Evolutionary conservation across 257 asterid genomes (phyloP).

Genomic region (Eucommia ulmoides): DNA sequence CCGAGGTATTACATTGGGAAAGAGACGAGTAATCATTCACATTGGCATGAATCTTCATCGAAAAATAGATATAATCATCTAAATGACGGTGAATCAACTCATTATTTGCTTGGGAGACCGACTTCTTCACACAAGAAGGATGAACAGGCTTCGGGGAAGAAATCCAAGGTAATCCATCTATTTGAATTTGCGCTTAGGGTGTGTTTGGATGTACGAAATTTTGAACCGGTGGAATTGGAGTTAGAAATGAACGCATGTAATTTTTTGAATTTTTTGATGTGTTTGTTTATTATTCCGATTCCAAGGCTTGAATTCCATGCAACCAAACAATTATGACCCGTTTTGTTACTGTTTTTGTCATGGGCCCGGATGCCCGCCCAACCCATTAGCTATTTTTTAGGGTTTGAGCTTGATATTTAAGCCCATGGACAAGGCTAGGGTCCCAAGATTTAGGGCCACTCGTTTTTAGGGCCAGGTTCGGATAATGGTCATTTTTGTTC

Average conservation of each 20-base stretch:
- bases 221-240: background rate
- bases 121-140: constrained; percentile 34
- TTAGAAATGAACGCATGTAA: background rate
- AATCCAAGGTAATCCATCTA: constrained; percentile 26
- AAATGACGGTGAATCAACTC: constrained; percentile 44
- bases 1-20: constrained; percentile 57
- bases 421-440: too few relatives aligned
- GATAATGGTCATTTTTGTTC: too few relatives aligned
- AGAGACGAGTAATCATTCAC: constrained; percentile 28
- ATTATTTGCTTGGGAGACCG: constrained; percentile 44
- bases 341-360: background rate
- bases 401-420: too few relatives aligned
- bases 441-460: too few relatives aligned
- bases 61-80: constrained; percentile 22
- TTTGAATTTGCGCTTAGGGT: background rate
- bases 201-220: background rate
- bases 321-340: background rate
- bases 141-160: constrained; percentile 29
- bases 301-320: background rate
- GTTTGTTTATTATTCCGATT: background rate
- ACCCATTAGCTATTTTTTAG: too few relatives aligned
- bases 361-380: too few relatives aligned
- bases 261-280: background rate
- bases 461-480: too few relatives aligned
- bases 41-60: constrained; percentile 41